Base-by-base conservation (phyloP, 139 green algal species). In the Chlamydomonas schloesseri region DNA sequence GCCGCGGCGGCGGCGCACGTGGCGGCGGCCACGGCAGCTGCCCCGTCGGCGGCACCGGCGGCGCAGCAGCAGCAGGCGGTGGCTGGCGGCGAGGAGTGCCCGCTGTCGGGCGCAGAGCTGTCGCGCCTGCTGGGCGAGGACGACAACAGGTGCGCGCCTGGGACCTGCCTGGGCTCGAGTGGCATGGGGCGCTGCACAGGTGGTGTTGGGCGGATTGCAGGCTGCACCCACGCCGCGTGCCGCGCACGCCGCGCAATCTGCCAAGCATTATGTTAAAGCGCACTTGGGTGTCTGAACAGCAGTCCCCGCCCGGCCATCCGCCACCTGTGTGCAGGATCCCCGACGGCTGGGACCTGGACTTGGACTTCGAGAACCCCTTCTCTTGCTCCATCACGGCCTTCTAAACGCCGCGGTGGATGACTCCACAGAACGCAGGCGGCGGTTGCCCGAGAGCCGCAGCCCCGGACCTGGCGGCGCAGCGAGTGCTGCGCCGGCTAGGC, bases 361-460 rank as follows among this genome's bases (percentile, higher is more conserved):
- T 85, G 6, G 79, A 85, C 31, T 85, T 85, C 21, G 79, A 76
- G 79, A 76, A 85, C 50, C 79, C 79, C 3, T 85, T 85, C 47
- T 85, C 79, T 13, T 85, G 79, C 79, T 85, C 79, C 26, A 85
- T 85, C 47, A 76, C 42, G 29, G 79, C 79, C 11, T 85, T 73
- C 26, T 73, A 34, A 47, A 17, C 31, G 24, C 24, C 23, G 24
- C 24, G 24, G 11, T 68, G 60, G 60, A 50, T 50, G n/a, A n/a
- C n/a, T 50, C 42, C 5, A 8, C 42, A n/a, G n/a, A n/a, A n/a
- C n/a, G n/a, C n/a, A n/a, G 42, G 42, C 42, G 42, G 42, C 42
- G 42, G 42, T 50, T 50, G 42, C 42, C 42, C 6, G 42, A 50
- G 42, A 50, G 42, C 42, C 42, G 42, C 42, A 50, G 42, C 42